Base-by-base conservation (phyloP, 1,284 basidiomycete species). In the Ceratobasidium sp. region DNA sequence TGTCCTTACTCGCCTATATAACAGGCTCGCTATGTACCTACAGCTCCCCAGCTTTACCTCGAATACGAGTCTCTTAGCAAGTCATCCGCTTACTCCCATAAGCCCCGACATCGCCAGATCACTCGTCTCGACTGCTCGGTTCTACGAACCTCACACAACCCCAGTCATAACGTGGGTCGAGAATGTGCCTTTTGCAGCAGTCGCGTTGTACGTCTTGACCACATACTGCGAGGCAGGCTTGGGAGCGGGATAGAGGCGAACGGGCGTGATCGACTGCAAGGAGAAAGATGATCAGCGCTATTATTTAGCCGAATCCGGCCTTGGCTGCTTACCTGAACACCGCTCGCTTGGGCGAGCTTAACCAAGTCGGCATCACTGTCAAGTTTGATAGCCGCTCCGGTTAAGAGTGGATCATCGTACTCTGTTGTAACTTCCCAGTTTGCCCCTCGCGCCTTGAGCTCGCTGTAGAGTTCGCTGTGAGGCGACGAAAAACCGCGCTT, bases 81-180 rank as follows among this genome's bases (percentile, higher is more conserved):
- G 46, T 17, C 17, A 48, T 17, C 2, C 46, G 46, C 46, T 48
- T 33, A 33, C 33, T 4, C 4, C 33, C 33, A 1, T 33, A 33
- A 33, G 33, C 33, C 4, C 33, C 33, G 33, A 33, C 33, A 33
- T 33, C 33, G 33, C 33, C 4, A 1, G 4, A 33, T 87, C 33
- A n/a, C n/a, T n/a, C n/a, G n/a, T n/a, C n/a, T n/a, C n/a, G n/a
- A n/a, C n/a, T n/a, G n/a, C n/a, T 33, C 33, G 33, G 33, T n/a
- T n/a, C n/a, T n/a, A n/a, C n/a, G n/a, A n/a, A n/a, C n/a, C n/a
- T n/a, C n/a, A n/a, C n/a, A n/a, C 85, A 33, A 85, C 83, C 28
- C 82, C 81, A 10, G 79, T 80, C 78, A 80, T 80, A 6, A 69
- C 65, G 54, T 80, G 80, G 17, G 80, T 80, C n/a, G 78, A 77